These are phyloP conservation scores for Quercus lobata DNA, from an alignment of 331 rosid species.

Conservation along the genomic window DNA sequence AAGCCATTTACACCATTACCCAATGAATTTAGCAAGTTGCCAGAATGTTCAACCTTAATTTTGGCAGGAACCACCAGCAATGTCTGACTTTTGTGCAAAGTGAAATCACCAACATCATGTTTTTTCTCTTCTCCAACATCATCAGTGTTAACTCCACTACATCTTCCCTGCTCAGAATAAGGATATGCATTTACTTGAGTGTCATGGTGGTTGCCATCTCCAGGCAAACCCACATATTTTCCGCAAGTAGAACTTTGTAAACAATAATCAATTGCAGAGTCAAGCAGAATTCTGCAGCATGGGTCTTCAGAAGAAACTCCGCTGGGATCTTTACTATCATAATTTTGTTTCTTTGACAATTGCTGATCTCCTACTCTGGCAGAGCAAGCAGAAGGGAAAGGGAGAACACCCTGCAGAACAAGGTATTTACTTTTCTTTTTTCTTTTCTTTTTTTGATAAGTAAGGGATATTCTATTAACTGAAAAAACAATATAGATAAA, in stretches of 20 bases:
- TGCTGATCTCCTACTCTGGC: slow-evolving; percentile 6
- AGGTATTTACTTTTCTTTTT: not conserved
- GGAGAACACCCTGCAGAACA: slow-evolving; percentile 26
- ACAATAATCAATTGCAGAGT: slow-evolving; percentile 10
- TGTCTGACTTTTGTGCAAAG: slow-evolving; percentile 15
- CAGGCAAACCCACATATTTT: slow-evolving; percentile 16
- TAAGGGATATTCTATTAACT: not conserved
- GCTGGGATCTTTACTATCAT: not conserved
- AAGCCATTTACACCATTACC: slow-evolving; percentile 26
- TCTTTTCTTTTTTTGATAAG: too few relatives aligned
- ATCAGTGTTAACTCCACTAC: slow-evolving; percentile 10
- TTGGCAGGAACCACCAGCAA: slow-evolving; percentile 28
- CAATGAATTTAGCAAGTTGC: slow-evolving; percentile 19
- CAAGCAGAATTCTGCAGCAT: not conserved
- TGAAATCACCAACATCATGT: slow-evolving; percentile 8
- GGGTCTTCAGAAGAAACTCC: slow-evolving; percentile 2
- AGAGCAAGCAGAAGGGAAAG: slow-evolving; percentile 15
- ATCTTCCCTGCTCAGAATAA: slow-evolving; percentile 28
- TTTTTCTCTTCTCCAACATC: slow-evolving; percentile 21
- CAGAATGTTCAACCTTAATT: slow-evolving; percentile 38
- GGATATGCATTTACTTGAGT: slow-evolving; percentile 28
- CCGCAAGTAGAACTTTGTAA: slow-evolving; percentile 21
- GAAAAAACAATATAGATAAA: too few relatives aligned
- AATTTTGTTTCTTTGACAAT: slow-evolving; percentile 5
- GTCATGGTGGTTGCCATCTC: slow-evolving; percentile 16